phyloP scores from a whole-genome alignment of 2,329 filamentous ascomycete genomes.

The Ceratocystis harringtonii region DNA sequence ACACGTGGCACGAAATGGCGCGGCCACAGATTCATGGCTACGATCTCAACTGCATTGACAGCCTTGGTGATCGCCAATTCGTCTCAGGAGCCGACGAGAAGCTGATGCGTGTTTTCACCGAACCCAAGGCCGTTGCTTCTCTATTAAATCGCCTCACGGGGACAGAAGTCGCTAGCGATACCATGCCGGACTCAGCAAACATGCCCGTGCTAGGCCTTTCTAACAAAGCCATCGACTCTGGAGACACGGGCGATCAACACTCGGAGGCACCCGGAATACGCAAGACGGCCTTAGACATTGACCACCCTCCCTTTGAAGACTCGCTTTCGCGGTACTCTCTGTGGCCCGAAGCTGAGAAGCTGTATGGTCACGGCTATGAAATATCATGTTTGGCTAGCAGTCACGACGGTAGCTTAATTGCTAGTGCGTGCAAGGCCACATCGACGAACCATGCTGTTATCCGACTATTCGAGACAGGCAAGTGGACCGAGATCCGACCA shows the following conservation, averaged over 20 bases:
- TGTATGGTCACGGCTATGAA: slow-evolving; percentile 96
- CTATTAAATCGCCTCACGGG: slow-evolving; percentile 56
- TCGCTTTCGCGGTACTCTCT: slow-evolving; percentile 77
- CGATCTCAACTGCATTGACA: slow-evolving; percentile 86
- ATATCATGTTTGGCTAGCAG: slow-evolving; percentile 74
- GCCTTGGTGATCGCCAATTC: slow-evolving; percentile 58
- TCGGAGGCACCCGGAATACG: slow-evolving; percentile 22
- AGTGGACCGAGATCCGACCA: slow-evolving; percentile 78
- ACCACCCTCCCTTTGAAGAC: slow-evolving; percentile 76
- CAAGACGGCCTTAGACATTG: slow-evolving; percentile 47
- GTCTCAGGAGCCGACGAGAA: slow-evolving; percentile 96
- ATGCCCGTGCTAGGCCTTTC: slow-evolving; percentile 91
- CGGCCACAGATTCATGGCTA: slow-evolving; percentile 96
- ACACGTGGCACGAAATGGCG: slow-evolving; percentile 89
- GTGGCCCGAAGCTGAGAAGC: slow-evolving; percentile 91
- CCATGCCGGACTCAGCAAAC: slow-evolving; percentile 73
- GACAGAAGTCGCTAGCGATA: slow-evolving; percentile 24
- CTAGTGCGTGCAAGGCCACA: slow-evolving; percentile 84
- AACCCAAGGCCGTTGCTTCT: slow-evolving; percentile 67
- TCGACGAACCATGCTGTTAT: slow-evolving; percentile 91
- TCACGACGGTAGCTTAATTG: slow-evolving; percentile 59
- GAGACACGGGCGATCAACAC: slow-evolving; percentile 34
- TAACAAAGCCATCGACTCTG: slow-evolving; percentile 69
- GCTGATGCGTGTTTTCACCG: slow-evolving; percentile 85
- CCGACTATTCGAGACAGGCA: slow-evolving; percentile 69